Base-by-base conservation (phyloP, 352 stramenopile species). In the Globisporangium spinosum region DNA sequence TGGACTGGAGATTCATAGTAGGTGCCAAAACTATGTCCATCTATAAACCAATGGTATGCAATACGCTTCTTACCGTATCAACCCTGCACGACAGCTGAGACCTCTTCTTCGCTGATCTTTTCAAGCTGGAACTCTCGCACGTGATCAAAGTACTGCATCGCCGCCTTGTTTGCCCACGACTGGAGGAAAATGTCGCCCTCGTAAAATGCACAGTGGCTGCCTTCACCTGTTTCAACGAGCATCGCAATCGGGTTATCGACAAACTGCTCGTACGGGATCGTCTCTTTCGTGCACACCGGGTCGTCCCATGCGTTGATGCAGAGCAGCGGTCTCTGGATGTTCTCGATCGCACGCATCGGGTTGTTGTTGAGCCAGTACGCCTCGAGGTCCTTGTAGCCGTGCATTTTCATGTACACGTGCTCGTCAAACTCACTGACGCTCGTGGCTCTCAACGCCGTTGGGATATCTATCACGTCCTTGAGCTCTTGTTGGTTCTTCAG, bases 281-380 rank as follows among this genome's bases (percentile, higher is more conserved):
- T 89, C 60, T 91, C 82, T 45, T 87, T 83, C 13, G 83, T 87
- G 71, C 83, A 94, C 27, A 94, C 83, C 0, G 84, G 84, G 59
- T 94, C 86, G 58, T 94, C 86, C 22, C 89, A 73, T 4, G 86
- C 86, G 58, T 92, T 94, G 58, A 94, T 82, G 35, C 81, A 90
- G 8, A 94, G 68, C 58, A 91, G 59, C 1, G 86, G 86, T 22
- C 83, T 80, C 35, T 68, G 69, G 51, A 94, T 76, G 38, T 78
- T 85, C 29, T 77, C 58, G 13, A 89, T 68, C 10, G 81, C 70
- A 38, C 82, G 84, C 80, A 94, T 90, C 22, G 86, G 86, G 72
- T 94, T 88, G 73, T 94, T 94, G 22, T 81, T 45, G 22, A 66
- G 57, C 86, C 86, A 94, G 66, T 93, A 94, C 15, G 71, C 51